Evolutionary conservation across 2,329 filamentous ascomycete genomes (phyloP).

Genomic region (Pseudocercospora crystallina): DNA sequence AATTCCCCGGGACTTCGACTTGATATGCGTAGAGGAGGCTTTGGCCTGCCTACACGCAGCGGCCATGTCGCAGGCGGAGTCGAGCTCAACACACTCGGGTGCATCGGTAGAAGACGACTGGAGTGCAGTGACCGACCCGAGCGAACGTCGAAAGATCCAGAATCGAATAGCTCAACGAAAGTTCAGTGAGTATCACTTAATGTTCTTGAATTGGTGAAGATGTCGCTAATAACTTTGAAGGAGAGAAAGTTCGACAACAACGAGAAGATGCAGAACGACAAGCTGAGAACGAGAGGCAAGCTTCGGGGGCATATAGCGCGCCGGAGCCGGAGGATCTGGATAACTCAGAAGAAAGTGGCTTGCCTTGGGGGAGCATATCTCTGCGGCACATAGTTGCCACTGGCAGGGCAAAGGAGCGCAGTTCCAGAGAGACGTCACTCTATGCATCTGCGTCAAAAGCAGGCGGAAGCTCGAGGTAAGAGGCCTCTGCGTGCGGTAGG

Average conservation of each 20-base stretch:
- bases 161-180: constrained; percentile 75
- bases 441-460: constrained; percentile 38
- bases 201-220: not conserved
- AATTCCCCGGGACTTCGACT: too few species aligned
- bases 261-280: constrained; percentile 66
- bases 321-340: constrained; percentile 59
- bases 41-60: constrained; percentile 6
- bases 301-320: constrained; percentile 63
- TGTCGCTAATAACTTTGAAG: constrained; percentile 42
- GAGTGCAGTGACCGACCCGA: constrained; percentile 67
- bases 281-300: constrained; percentile 61
- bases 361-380: constrained; percentile 71
- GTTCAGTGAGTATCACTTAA: constrained; percentile 60
- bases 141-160: constrained; percentile 71
- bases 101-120: constrained; percentile 58
- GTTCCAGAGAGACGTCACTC: constrained; percentile 42
- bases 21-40: constrained; percentile 13
- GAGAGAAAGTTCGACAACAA: constrained; percentile 68
- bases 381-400: constrained; percentile 54
- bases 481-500: constrained; percentile 19
- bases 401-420: constrained; percentile 47
- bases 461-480: constrained; percentile 42
- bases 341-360: constrained; percentile 58
- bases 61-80: constrained; percentile 23
- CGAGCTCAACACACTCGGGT: constrained; percentile 15